phyloP scores from a whole-genome alignment of 805 yeast species.

The Pichia paraexigua region DNA sequence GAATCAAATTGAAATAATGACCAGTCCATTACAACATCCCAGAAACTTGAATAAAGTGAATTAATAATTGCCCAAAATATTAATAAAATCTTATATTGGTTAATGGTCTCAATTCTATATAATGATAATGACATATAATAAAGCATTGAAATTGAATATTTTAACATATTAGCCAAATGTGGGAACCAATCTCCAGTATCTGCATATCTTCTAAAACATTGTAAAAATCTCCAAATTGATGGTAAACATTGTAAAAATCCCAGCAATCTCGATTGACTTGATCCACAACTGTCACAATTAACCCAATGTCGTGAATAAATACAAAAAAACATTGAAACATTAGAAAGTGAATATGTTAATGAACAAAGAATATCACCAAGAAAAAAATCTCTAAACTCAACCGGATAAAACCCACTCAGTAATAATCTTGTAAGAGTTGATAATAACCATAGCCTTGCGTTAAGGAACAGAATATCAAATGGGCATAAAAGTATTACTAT shows the following conservation, averaged over 20 bases:
- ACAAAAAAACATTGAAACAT: slow-evolving; percentile 79
- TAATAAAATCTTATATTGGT: slow-evolving; percentile 45
- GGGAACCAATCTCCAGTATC: slow-evolving; percentile 97
- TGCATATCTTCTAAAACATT: slow-evolving; percentile 82
- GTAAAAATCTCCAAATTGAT: slow-evolving; percentile 82
- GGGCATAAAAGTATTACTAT: slow-evolving; percentile 53
- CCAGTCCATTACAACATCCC: slow-evolving; percentile 98
- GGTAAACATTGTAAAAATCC: slow-evolving; percentile 85
- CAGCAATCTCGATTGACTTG: slow-evolving; percentile 63
- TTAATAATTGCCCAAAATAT: slow-evolving; percentile 70
- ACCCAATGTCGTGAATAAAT: slow-evolving; percentile 68
- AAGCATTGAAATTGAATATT: slow-evolving; percentile 58
- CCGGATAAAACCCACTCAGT: slow-evolving; percentile 84
- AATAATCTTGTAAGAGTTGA: slow-evolving; percentile 63
- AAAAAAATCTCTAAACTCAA: slow-evolving; percentile 90
- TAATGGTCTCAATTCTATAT: slow-evolving; percentile 55
- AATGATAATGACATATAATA: slow-evolving; percentile 70
- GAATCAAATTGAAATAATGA: slow-evolving; percentile 67
- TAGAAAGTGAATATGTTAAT: slow-evolving; percentile 80
- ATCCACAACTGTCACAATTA: slow-evolving; percentile 58
- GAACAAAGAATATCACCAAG: slow-evolving; percentile 88
- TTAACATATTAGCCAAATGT: slow-evolving; percentile 80
- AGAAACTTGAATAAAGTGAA: slow-evolving; percentile 56
- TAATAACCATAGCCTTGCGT: slow-evolving; percentile 74
- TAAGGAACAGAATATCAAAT: slow-evolving; percentile 42